A percentile compares a stretch with the other conserved stretches of the same genome.
Conservation (phyloP, 202 grass and related monocot species). For the Eragrostis tef region DNA sequence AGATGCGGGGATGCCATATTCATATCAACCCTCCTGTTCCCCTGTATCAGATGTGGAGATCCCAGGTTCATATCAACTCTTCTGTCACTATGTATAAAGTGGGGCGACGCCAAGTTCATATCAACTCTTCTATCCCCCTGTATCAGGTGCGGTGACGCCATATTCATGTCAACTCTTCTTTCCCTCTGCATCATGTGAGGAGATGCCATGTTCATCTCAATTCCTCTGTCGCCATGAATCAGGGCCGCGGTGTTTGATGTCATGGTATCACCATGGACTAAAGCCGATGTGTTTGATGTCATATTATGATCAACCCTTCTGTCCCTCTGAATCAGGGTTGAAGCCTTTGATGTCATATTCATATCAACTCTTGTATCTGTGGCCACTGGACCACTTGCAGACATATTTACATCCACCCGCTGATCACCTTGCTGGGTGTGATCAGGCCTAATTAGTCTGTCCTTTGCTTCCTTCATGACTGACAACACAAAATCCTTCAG, state of each 20-base stretch:
- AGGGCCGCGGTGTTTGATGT: slow-evolving; percentile 37
- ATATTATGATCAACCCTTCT: slow-evolving; percentile 54
- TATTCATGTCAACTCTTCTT: slow-evolving; percentile 63
- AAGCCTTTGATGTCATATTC: slow-evolving; percentile 57
- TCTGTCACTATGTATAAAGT: slow-evolving; percentile 51
- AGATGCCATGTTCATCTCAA: slow-evolving; percentile 47
- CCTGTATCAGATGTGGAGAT: slow-evolving; percentile 50
- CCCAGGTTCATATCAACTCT: slow-evolving; percentile 59
- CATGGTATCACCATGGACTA: slow-evolving; percentile 52
- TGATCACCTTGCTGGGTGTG: slow-evolving; percentile 59
- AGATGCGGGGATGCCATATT: slow-evolving; percentile 57
- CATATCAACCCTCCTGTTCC: slow-evolving; percentile 60
- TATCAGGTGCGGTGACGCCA: slow-evolving; percentile 56
- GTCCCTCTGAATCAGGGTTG: slow-evolving; percentile 50
- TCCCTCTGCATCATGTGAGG: slow-evolving; percentile 46
- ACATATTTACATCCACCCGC: slow-evolving; percentile 79
- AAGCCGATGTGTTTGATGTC: slow-evolving; percentile 33
- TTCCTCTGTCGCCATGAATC: slow-evolving; percentile 50
- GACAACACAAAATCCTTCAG: slow-evolving; percentile 82
- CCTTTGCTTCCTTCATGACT: slow-evolving; percentile 73
- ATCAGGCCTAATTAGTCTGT: slow-evolving; percentile 55
- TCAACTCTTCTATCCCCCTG: slow-evolving; percentile 69
- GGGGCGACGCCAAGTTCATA: slow-evolving; percentile 66
- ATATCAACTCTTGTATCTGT: slow-evolving; percentile 54
- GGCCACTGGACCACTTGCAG: slow-evolving; percentile 45